phyloP scores from a whole-genome alignment of 768 basidiomycete species.

The Mycena vulgaris region DNA sequence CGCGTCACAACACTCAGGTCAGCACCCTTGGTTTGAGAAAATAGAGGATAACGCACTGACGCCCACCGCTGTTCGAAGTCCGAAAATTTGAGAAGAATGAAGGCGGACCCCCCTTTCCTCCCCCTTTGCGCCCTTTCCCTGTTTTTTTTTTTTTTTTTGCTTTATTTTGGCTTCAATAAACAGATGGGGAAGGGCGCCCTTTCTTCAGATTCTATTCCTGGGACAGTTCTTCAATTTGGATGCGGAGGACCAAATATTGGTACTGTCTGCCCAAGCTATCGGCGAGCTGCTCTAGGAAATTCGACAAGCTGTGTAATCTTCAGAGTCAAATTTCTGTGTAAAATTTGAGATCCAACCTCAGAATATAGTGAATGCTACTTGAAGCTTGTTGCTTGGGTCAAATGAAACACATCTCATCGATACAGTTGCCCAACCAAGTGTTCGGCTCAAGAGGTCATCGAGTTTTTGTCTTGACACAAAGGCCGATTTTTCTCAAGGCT shows the following conservation, averaged over 20 bases:
- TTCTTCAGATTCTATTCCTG: constrained; percentile 5
- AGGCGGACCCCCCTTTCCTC: constrained; percentile 14
- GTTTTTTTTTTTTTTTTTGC: no score
- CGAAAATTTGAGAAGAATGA: constrained; percentile 14
- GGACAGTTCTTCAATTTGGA: constrained; percentile 15
- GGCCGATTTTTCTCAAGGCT: constrained; percentile 16
- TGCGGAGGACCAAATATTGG: constrained; percentile 12
- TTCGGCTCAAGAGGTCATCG: constrained; percentile 1
- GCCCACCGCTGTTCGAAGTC: constrained; percentile 17
- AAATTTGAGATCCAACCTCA: constrained; percentile 14
- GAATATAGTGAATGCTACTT: constrained; percentile 14
- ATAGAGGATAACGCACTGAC: no score
- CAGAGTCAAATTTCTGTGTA: constrained; percentile 14
- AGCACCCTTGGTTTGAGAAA: no score
- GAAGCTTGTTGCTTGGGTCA: constrained; percentile 15
- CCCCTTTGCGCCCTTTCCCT: no score
- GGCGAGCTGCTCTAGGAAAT: constrained; percentile 10
- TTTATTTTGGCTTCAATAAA: no score
- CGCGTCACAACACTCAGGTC: no score
- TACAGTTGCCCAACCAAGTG: constrained; percentile 16
- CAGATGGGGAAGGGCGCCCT: no score
- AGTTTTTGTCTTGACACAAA: constrained; percentile 7
- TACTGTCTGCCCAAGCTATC: constrained; percentile 9
- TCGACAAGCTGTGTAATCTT: constrained; percentile 10
- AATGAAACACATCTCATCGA: constrained; percentile 10